Percentiles rank a stretch among this genome's conserved stretches.
These are phyloP conservation scores for Mayamaea pseudoterrestris DNA, from an alignment of 108 stramenopile species.

Conservation along the genomic window DNA sequence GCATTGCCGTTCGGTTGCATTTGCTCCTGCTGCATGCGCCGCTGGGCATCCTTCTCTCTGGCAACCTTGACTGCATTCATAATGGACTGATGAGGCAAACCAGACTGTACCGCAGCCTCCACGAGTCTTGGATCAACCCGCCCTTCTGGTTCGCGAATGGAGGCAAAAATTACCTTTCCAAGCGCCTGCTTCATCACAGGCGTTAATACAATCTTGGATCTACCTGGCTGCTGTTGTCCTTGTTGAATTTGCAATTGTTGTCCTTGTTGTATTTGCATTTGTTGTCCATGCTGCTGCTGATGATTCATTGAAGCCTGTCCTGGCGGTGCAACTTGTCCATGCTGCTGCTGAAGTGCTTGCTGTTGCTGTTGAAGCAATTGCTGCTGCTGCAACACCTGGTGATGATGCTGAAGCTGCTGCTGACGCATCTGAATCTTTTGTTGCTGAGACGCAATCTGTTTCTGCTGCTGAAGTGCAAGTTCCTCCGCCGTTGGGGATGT, in stretches of 20 bases:
- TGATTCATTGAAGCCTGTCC: conserved; percentile 8
- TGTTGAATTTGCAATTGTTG: conserved; percentile 12
- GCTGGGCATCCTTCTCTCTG: conserved; percentile 42
- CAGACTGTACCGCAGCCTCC: conserved; percentile 53
- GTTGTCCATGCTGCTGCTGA: neutral
- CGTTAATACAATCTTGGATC: conserved; percentile 38
- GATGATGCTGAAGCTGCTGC: conserved; percentile 12
- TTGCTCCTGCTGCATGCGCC: conserved; percentile 13
- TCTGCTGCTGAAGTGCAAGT: conserved; percentile 8
- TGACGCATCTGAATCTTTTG: neutral
- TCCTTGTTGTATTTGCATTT: conserved; percentile 9
- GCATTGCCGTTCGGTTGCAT: too few species aligned
- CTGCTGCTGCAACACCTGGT: conserved; percentile 6
- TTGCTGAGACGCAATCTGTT: neutral
- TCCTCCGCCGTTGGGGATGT: conserved; percentile 9
- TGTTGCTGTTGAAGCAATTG: conserved; percentile 11
- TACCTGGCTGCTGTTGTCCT: conserved; percentile 11
- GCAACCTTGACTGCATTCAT: conserved; percentile 74
- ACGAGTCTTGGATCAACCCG: conserved; percentile 43
- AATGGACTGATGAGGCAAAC: conserved; percentile 61
- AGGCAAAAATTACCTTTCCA: conserved; percentile 70
- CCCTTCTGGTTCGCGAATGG: conserved; percentile 57
- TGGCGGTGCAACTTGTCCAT: conserved; percentile 9
- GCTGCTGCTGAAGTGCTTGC: conserved; percentile 4
- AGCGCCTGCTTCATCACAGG: conserved; percentile 54